A percentile compares a stretch with the other conserved stretches of the same genome.
These are phyloP conservation scores for Zhuliangozyma blackwelliae DNA, from an alignment of 1,139 yeast genomes.

Conservation along the genomic window DNA sequence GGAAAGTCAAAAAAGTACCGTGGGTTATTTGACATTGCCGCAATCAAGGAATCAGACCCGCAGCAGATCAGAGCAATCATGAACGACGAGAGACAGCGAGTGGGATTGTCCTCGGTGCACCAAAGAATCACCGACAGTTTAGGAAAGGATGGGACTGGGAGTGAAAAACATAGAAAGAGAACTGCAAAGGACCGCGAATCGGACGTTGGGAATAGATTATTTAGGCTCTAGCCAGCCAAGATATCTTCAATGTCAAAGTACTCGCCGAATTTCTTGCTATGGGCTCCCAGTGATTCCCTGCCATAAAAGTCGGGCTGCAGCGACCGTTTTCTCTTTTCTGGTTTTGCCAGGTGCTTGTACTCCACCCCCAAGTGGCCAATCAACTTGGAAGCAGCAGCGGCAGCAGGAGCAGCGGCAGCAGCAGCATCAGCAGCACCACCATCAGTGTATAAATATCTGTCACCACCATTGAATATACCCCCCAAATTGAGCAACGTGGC, in stretches of 20 bases:
- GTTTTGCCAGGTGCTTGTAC: conserved; percentile 13
- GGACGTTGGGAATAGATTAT: conserved; percentile 37
- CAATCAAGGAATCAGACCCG: conserved; percentile 28
- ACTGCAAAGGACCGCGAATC: conserved; percentile 45
- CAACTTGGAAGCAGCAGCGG: not conserved
- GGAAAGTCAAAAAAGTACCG: conserved; percentile 40
- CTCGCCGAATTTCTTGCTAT: conserved; percentile 16
- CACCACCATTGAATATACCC: conserved; percentile 24
- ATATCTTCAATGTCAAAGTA: conserved; percentile 33
- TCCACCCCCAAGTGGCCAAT: conserved; percentile 5
- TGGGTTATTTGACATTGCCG: conserved; percentile 36
- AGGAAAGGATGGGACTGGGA: conserved; percentile 40
- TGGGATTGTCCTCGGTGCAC: conserved; percentile 25
- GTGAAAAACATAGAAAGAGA: conserved; percentile 33
- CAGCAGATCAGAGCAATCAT: conserved; percentile 21
- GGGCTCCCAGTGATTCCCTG: too few species aligned
- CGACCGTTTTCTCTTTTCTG: conserved; percentile 8
- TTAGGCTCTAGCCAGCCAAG: conserved; percentile 23
- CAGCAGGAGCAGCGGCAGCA: too few species aligned
- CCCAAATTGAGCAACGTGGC: conserved; percentile 28
- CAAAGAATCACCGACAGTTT: conserved; percentile 29
- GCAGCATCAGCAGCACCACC: not conserved
- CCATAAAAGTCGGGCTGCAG: too few species aligned
- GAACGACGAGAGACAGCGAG: conserved; percentile 29
- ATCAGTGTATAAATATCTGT: conserved; percentile 4